Evolutionary conservation across 78 protist species (phyloP).

Genomic region (Guillardia theta): DNA sequence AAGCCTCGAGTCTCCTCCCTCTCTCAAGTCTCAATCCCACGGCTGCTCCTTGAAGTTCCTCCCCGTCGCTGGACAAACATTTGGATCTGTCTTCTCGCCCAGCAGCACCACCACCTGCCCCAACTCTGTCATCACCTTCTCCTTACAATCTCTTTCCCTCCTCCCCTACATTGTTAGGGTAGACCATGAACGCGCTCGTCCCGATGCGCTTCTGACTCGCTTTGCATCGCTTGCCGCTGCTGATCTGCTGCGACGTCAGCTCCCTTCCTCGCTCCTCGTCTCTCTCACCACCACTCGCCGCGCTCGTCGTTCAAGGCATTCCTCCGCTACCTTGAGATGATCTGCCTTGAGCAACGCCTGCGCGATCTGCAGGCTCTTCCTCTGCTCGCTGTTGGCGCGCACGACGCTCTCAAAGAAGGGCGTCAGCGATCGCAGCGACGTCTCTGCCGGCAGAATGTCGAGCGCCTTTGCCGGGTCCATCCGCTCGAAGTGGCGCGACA

Average conservation of each 20-base stretch:
- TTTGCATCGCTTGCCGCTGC: background rate
- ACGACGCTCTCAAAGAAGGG: background rate
- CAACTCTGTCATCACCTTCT: no score
- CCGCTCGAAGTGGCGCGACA: background rate
- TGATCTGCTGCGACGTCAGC: no score
- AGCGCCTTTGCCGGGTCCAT: background rate
- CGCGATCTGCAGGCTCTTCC: background rate
- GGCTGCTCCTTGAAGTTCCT: background rate
- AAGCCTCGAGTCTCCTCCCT: no score
- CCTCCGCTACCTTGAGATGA: background rate
- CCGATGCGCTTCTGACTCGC: background rate
- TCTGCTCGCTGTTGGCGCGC: background rate
- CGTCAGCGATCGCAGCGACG: background rate
- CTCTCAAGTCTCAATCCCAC: no score
- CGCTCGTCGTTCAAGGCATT: background rate
- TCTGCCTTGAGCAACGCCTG: background rate
- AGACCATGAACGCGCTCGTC: background rate
- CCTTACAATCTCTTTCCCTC: no score
- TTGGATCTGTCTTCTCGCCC: background rate
- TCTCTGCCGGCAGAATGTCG: background rate
- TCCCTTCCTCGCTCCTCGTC: no score
- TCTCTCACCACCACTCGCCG: constrained; percentile 4
- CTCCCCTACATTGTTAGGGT: background rate
- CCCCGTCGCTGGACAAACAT: background rate
- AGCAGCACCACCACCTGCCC: constrained; percentile 31